These are phyloP conservation scores for Microbotryomycetes sp. DNA, from an alignment of 1,284 basidiomycete genomes.

Conservation along the genomic window DNA sequence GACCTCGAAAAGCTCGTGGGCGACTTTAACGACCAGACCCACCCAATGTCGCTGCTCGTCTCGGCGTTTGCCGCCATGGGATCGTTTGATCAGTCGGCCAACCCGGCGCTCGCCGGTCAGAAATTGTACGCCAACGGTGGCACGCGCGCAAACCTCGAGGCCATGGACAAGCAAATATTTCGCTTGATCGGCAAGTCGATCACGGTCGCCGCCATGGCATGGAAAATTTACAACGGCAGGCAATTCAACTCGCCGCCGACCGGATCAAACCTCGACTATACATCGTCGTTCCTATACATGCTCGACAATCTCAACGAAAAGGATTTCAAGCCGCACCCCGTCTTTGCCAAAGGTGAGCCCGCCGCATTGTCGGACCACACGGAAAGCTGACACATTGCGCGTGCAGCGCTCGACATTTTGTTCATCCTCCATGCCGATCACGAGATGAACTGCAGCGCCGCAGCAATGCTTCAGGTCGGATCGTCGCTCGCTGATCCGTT, in stretches of 20 bases:
- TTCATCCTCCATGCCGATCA: slow-evolving; percentile 84
- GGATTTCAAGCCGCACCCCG: slow-evolving; percentile 67
- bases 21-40: slow-evolving; percentile 27
- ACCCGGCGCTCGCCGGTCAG: slow-evolving; percentile 55
- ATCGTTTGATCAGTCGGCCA: slow-evolving; percentile 57
- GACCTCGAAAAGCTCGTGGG: slow-evolving; percentile 61
- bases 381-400: too few relatives aligned
- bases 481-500: slow-evolving; percentile 68
- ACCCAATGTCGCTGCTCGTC: slow-evolving; percentile 53
- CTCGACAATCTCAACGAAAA: slow-evolving; percentile 33
- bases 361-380: too few relatives aligned
- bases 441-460: slow-evolving; percentile 74
- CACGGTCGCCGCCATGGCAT: slow-evolving; percentile 58
- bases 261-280: slow-evolving; percentile 58
- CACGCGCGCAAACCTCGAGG: slow-evolving; percentile 51
- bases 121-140: slow-evolving; percentile 54
- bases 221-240: slow-evolving; percentile 62
- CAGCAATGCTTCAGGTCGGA: slow-evolving; percentile 75
- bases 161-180: slow-evolving; percentile 85
- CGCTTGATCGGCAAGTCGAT: slow-evolving; percentile 77
- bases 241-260: slow-evolving; percentile 77
- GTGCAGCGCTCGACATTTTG: slow-evolving; percentile 70
- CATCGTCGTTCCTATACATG: slow-evolving; percentile 74
- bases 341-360: slow-evolving; percentile 75
- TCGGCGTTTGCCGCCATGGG: slow-evolving; percentile 77